Evolutionary conservation across 495 filamentous ascomycete genomes (phyloP), one percentile per base, ranked within the genome.

Genomic region (Tuber aestivum): DNA sequence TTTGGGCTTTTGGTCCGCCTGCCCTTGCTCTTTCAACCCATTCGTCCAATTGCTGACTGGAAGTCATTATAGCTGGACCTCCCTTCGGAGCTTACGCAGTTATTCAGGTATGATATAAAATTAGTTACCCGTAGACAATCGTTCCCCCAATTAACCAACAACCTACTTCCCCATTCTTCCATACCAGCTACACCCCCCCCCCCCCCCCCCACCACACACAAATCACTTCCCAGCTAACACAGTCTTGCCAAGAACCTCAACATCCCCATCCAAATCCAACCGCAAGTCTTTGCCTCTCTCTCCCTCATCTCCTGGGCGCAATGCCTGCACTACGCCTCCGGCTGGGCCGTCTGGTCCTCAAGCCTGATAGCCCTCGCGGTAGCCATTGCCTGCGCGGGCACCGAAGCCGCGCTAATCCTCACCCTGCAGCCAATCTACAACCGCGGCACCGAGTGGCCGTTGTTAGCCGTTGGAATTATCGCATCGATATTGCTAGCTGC

Each of bases 261-360:
- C 82, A 86, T 92, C 50, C 90, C 91, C 0, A 83, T 94, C 21
- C 91, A 93, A 74, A 86, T 93, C 14, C 92, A 94, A 83, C 90
- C 92, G 10, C 91, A 93, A 80, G 84, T 88, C 5, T 93, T 94
- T 78, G 87, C 89, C 76, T 83, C 85, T 20, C 87, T 93, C 23
- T 89, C 89, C 38, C 84, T 93, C 3, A 83, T 93, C 12, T 87
- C 87, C 72, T 94, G 90, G 91, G 87, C 85, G 1, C 92, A 94
- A 38, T 94, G 93, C 77, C 84, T 87, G 35, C 85, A 87, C 89
- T 92, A 85, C 75, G 87, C 77, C 23, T 48, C 72, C 35, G 44
- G 48, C 14, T 75, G 75, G 78, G 75, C 69, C 41, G 32, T 45
- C 61, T 82, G 73, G 79, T 70, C 72, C 10, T 70, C 73, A 5